Evolutionary conservation across 306 rosid genomes (phyloP).

Genomic region (Castanospermum australe): DNA sequence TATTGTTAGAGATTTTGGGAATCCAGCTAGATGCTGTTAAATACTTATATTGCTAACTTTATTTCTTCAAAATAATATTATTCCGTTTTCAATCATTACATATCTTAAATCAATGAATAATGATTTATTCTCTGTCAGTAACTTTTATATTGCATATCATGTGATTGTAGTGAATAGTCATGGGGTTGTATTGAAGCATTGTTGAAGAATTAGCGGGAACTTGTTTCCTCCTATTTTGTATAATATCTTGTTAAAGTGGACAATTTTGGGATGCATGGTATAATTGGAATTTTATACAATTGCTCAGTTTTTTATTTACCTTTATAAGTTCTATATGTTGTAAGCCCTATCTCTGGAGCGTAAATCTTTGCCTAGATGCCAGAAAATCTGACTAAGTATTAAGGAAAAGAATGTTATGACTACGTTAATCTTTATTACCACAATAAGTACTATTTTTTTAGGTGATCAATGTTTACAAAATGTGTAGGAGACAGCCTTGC

Average conservation of each 20-base stretch:
- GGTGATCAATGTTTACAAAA: not conserved
- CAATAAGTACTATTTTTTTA: not conserved
- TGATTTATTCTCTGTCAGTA: not conserved
- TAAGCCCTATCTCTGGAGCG: not conserved
- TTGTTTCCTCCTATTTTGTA: not conserved
- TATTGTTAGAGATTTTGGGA: not conserved
- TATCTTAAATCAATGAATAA: not conserved
- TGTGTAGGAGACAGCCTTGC: constrained; percentile 64
- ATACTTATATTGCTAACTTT: not conserved
- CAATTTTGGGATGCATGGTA: not conserved
- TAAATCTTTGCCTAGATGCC: not conserved
- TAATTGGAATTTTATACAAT: not conserved
- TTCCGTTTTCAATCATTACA: not conserved
- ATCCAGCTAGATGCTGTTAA: not conserved
- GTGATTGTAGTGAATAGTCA: not conserved
- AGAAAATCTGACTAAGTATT: not conserved
- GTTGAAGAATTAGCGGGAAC: not conserved
- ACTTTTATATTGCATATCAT: not conserved
- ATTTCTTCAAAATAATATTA: not conserved
- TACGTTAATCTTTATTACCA: not conserved
- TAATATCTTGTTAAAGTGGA: not conserved
- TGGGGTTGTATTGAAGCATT: not conserved
- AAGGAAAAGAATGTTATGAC: not conserved
- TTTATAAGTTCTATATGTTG: not conserved
- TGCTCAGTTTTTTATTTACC: not conserved